Percentiles rank a stretch among this genome's conserved stretches.
These are phyloP conservation scores for Fusarium oligoseptatum DNA, from an alignment of 2,329 filamentous ascomycete species.

Conservation along the genomic window DNA sequence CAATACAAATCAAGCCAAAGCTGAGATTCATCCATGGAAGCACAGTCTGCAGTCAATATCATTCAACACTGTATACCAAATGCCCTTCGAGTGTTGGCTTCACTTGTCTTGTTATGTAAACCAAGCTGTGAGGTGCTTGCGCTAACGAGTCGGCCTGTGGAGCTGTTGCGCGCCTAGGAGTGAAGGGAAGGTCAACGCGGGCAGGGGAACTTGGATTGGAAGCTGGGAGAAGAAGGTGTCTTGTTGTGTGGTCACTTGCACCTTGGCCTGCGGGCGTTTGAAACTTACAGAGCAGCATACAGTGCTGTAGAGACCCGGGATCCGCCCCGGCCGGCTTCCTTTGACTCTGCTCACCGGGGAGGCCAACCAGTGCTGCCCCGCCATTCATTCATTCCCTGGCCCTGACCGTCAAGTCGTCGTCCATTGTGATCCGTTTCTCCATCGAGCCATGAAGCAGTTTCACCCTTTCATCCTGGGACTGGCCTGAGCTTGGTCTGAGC, in stretches of 20 bases:
- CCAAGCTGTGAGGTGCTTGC: constrained; percentile 15
- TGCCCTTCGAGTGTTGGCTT: background rate
- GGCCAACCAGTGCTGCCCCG: constrained; percentile 19
- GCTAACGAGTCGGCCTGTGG: constrained; percentile 11
- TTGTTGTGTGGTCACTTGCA: background rate
- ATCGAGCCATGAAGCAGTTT: background rate
- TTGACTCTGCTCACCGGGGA: background rate
- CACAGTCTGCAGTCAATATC: background rate
- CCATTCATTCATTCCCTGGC: constrained; percentile 15
- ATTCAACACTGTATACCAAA: constrained; percentile 14
- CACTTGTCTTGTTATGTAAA: constrained; percentile 11
- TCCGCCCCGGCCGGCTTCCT: constrained; percentile 27
- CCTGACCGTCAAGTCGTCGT: constrained; percentile 13
- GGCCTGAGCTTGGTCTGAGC: background rate
- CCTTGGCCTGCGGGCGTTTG: background rate
- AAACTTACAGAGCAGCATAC: background rate
- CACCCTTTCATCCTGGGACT: constrained; percentile 9
- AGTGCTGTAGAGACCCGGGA: constrained; percentile 8
- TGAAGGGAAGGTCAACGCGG: background rate
- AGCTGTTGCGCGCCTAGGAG: background rate
- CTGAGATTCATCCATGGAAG: background rate
- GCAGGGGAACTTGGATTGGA: background rate
- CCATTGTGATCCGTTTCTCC: constrained; percentile 15
- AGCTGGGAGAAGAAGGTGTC: background rate
- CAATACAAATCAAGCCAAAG: background rate